Conservation (phyloP, 495 filamentous ascomycete species). For the Podospora pseudopauciseta region DNA sequence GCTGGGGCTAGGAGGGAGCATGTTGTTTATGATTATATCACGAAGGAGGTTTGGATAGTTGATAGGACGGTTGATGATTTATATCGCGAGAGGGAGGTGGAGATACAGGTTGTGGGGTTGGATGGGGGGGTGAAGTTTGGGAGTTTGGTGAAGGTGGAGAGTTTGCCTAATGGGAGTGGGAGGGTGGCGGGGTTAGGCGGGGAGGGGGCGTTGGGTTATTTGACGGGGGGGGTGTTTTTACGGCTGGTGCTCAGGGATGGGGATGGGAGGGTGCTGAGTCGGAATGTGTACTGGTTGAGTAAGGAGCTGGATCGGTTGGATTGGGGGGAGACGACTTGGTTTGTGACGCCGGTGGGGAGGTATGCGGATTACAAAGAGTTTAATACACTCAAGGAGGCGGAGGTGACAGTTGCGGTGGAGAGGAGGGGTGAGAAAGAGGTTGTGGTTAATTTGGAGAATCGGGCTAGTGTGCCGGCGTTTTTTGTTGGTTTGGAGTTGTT, state of each 20-base stretch:
- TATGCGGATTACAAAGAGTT: slow-evolving; percentile 54
- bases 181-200: slow-evolving; percentile 29
- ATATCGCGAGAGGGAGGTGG: slow-evolving; percentile 40
- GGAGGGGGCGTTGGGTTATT: slow-evolving; percentile 27
- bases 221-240: slow-evolving; percentile 51
- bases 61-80: slow-evolving; percentile 48
- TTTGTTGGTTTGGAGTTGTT: slow-evolving; percentile 52
- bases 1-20: slow-evolving; percentile 51
- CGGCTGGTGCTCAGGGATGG: slow-evolving; percentile 41
- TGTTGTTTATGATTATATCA: slow-evolving; percentile 53
- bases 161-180: slow-evolving; percentile 39
- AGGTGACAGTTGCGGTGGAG: slow-evolving; percentile 27
- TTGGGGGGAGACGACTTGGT: slow-evolving; percentile 58
- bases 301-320: slow-evolving; percentile 47
- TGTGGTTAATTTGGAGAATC: slow-evolving; percentile 49
- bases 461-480: slow-evolving; percentile 51
- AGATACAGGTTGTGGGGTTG: slow-evolving; percentile 47
- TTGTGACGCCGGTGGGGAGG: slow-evolving; percentile 51
- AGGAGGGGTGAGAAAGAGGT: background rate
- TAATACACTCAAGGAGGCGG: slow-evolving; percentile 37
- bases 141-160: slow-evolving; percentile 24
- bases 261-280: slow-evolving; percentile 40
- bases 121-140: slow-evolving; percentile 43
- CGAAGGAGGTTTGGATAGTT: slow-evolving; percentile 48
- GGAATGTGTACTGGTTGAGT: slow-evolving; percentile 63